Base-by-base conservation (phyloP, 2,329 filamentous ascomycete species). In the Cytospora piceicola region DNA sequence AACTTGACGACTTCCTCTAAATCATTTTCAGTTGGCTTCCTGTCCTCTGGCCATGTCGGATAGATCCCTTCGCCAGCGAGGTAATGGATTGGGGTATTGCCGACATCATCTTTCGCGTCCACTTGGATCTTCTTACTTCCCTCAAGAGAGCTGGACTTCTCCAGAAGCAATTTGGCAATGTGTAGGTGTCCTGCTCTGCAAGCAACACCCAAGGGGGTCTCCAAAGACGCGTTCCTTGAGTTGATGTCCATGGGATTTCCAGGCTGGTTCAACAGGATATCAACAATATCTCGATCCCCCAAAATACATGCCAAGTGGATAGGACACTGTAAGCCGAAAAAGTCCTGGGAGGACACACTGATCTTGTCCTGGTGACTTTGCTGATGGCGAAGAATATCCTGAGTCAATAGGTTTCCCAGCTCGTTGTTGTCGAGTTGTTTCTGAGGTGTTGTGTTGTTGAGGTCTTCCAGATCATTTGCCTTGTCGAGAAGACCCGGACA, bases 141-240 rank as follows among this genome's bases (percentile, higher is more conserved):
- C 11, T 36, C 32, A 11, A 36, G 32, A 36, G 32, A 11, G 17
- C 27, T 49, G 12, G 11, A 49, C 9, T 52, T 30, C 17, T 34
- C 27, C 20, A 60, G 58, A 32, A 60, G 58, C 46, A 27, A 60
- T 20, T 51, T 32, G 8, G 58, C 58, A 49, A 60, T 22, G 6
- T 8, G 12, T 32, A 60, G 46, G 39, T 60, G 58, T 60, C 30
- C 58, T 32, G 58, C 58, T 24, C 58, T 60, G 22, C 58, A 60
- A 24, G 46, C 46, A 22, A 60, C 53, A 9, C 46, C 46, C 12
- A 60, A 27, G 17, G 58, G 58, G 22, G 42, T 51, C 27, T 60
- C 58, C 20, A 32, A 27, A 6, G 46, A 20, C 9, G 29, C 42
- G 17, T 60, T 60, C 24, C 5, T 60, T n/a, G 58, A 60, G 42